Conservation (phyloP, 1,139 yeast genomes). For the Taiozyma sp. region DNA sequence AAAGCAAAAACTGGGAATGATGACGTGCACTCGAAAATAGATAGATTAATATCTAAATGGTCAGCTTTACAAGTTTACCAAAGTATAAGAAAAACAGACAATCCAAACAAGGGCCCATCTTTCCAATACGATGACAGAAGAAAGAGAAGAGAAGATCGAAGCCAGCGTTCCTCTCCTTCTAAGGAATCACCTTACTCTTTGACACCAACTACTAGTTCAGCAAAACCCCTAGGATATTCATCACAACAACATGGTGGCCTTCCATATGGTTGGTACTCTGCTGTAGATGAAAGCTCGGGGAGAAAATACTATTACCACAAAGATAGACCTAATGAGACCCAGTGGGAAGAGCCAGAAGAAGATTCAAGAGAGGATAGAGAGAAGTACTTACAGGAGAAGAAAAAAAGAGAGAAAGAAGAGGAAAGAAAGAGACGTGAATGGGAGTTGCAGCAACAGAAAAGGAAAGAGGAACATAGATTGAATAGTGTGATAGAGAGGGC, state of each 20-base stretch:
- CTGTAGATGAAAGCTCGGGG: constrained; percentile 6
- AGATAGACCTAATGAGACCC: background rate
- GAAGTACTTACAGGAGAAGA: background rate
- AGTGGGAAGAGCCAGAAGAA: constrained; percentile 9
- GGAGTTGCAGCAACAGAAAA: background rate
- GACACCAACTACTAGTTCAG: background rate
- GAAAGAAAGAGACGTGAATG: constrained; percentile 5
- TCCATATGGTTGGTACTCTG: constrained; percentile 2
- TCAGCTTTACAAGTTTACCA: constrained; percentile 72
- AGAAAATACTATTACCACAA: constrained; percentile 13
- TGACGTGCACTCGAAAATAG: constrained; percentile 35
- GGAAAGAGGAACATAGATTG: constrained; percentile 1
- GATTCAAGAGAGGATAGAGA: constrained; percentile 5
- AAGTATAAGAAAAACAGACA: constrained; percentile 59
- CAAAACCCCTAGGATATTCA: background rate
- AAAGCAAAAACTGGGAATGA: constrained; percentile 24
- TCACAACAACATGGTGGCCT: constrained; percentile 3
- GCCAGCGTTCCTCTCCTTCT: background rate
- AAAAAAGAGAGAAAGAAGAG: constrained; percentile 6
- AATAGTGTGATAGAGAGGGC: constrained; percentile 3
- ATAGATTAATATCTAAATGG: constrained; percentile 62
- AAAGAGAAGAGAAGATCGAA: constrained; percentile 7
- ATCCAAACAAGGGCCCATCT: background rate
- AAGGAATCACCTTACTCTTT: background rate
- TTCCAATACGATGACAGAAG: constrained; percentile 32